Evolutionary conservation across 768 basidiomycete species (phyloP).

Genomic region (Mycena maculata): DNA sequence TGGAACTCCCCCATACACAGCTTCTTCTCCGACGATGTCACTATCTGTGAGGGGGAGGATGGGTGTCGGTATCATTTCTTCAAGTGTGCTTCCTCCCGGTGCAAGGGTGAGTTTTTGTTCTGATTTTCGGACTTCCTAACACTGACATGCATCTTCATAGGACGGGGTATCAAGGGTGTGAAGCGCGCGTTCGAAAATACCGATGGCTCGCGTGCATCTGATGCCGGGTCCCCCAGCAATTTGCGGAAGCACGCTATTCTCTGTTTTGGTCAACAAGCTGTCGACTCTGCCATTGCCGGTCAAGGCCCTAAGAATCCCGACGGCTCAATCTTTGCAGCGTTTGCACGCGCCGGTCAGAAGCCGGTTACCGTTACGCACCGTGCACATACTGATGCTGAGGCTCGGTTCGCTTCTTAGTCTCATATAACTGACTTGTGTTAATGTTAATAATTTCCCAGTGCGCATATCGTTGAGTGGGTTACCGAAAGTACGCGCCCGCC

Average conservation of each 20-base stretch:
- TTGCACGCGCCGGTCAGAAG: slow-evolving; percentile 42
- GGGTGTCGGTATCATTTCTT: slow-evolving; percentile 2
- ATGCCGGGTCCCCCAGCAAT: background rate
- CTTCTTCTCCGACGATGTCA: background rate
- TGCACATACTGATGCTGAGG: slow-evolving; percentile 41
- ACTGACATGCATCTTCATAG: background rate
- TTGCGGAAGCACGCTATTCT: background rate
- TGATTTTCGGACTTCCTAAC: background rate
- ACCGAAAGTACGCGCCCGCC: slow-evolving; percentile 47
- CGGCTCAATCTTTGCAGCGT: slow-evolving; percentile 41
- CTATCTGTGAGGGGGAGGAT: background rate
- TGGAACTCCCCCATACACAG: background rate
- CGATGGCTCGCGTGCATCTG: slow-evolving; percentile 8
- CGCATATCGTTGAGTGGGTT: slow-evolving; percentile 50
- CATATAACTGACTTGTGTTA: background rate
- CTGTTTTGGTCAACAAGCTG: background rate
- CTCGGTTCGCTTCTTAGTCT: slow-evolving; percentile 33
- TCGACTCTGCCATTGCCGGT: background rate
- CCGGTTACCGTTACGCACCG: slow-evolving; percentile 46
- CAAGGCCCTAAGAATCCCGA: slow-evolving; percentile 9
- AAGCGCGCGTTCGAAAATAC: background rate
- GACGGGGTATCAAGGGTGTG: slow-evolving; percentile 3
- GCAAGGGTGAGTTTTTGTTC: background rate
- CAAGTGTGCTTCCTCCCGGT: slow-evolving; percentile 1
- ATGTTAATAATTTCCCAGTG: slow-evolving; percentile 36